Base-by-base conservation (phyloP, 331 rosid genomes). In the Saraca asoca region DNA sequence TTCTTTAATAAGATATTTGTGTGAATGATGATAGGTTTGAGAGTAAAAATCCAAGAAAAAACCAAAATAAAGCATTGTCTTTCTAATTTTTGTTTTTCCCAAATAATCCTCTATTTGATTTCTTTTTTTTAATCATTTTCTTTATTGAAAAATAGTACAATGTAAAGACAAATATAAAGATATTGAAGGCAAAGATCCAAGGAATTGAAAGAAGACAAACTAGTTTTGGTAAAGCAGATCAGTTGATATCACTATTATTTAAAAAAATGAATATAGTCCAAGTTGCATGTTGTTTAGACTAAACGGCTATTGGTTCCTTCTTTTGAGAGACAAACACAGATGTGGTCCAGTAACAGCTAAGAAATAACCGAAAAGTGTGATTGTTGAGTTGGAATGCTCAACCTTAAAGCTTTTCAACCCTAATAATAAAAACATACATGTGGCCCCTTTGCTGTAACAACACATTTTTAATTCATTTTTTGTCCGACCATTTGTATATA, bases 311-410 rank as follows among this genome's bases (percentile, higher is more conserved):
- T 43, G 49, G 49, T 43, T 43, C n/a, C 13, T 43, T 12, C 49
- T 43, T 12, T 12, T 11, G 13, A 11, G 12, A 16, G 29, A 51
- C 15, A 11, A 11, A 18, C 9, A 19, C 18, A 19, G 1, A 13
- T 69, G 69, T 62, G 61, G 75, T 60, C 68, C 68, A 9, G 18
- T 24, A 51, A 20, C 76, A 71, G 63, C 76, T 52, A 52, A 62
- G 63, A 29, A 17, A 38, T 51, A 52, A 52, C 39, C 39, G 6
- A 29, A 34, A 29, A 7, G 43, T 8, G 2, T 39, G 43, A 39
- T 39, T 39, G 9, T 1, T 62, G 63, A 62, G 69, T 51, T 71
- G 54, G 76, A 62, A 52, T 9, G 70, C 63, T 24, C 29, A 41
- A 51, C 48, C 46, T 5, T 12, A 51, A 34, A 13, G 1, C 15